A percentile compares a stretch with the other conserved stretches of the same genome.
These are phyloP conservation scores for Tetrapyrgos nigripes DNA, from an alignment of 1,284 basidiomycete species.

Conservation along the genomic window DNA sequence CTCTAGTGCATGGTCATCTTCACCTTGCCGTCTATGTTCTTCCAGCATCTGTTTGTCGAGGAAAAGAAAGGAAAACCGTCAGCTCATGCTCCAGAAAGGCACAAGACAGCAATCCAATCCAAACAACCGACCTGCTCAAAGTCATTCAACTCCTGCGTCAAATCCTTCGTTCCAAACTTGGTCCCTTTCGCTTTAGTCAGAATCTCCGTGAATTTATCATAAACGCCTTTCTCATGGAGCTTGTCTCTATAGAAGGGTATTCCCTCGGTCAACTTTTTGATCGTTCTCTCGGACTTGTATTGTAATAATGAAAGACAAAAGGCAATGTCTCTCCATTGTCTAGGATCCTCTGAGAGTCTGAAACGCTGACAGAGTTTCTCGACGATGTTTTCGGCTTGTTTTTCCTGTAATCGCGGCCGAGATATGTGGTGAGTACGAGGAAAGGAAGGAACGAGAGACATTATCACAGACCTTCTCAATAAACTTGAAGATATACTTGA, in stretches of 20 bases:
- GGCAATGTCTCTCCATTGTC: slow-evolving; percentile 98
- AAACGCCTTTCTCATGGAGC: slow-evolving; percentile 89
- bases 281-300: slow-evolving; percentile 95
- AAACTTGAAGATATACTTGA: slow-evolving; percentile 96
- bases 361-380: slow-evolving; percentile 97
- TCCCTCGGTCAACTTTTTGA: slow-evolving; percentile 96
- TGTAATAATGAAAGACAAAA: slow-evolving; percentile 94
- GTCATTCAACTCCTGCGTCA: slow-evolving; percentile 88
- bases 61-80: neutral
- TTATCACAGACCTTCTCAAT: slow-evolving; percentile 84
- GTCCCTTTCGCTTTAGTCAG: slow-evolving; percentile 78
- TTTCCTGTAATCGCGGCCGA: slow-evolving; percentile 63
- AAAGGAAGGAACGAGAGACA: neutral
- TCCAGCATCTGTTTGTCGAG: slow-evolving; percentile 74
- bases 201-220: slow-evolving; percentile 88
- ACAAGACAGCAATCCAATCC: slow-evolving; percentile 13
- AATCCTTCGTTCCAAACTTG: slow-evolving; percentile 84
- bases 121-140: slow-evolving; percentile 80
- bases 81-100: slow-evolving; percentile 20
- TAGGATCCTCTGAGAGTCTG: slow-evolving; percentile 84
- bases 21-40: slow-evolving; percentile 84
- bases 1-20: slow-evolving; percentile 90
- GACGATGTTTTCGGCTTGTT: slow-evolving; percentile 94
- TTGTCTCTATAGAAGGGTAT: slow-evolving; percentile 95
- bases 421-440: neutral